Percentiles rank a stretch among this genome's conserved stretches.
These are phyloP conservation scores for Vitis riparia DNA, from an alignment of 164 flowering plant genomes.

Conservation along the genomic window DNA sequence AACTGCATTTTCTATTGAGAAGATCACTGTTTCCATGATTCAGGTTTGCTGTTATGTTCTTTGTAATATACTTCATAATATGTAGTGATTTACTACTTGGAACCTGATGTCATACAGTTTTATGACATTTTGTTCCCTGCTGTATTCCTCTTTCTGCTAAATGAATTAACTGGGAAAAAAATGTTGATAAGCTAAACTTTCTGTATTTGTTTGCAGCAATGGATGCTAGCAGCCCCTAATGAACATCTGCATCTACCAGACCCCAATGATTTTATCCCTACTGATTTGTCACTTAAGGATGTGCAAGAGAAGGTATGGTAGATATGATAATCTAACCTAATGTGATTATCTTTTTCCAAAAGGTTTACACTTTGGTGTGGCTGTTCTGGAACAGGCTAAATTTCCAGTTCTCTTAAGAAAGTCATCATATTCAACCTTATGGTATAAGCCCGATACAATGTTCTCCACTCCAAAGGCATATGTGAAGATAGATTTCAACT, in stretches of 20 bases:
- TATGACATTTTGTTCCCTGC: no score
- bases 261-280: conserved; percentile 81
- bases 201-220: conserved; percentile 51
- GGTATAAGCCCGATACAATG: conserved; percentile 90
- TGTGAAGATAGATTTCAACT: conserved; percentile 78
- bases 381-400: conserved; percentile 43
- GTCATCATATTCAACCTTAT: conserved; percentile 67
- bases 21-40: conserved; percentile 43
- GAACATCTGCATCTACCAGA: conserved; percentile 74
- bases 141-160: no score
- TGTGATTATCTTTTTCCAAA: not conserved
- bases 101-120: no score
- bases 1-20: conserved; percentile 75
- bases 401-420: conserved; percentile 67
- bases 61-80: not conserved
- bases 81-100: no score
- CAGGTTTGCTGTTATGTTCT: conserved; percentile 52
- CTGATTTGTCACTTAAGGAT: conserved; percentile 74
- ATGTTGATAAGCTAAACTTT: not conserved
- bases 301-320: conserved; percentile 48
- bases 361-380: conserved; percentile 5
- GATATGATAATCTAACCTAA: not conserved
- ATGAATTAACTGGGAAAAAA: no score
- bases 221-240: conserved; percentile 68
- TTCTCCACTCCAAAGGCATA: conserved; percentile 85